Base-by-base conservation (phyloP, 257 asterid genomes). In the Nicotiana noctiflora region DNA sequence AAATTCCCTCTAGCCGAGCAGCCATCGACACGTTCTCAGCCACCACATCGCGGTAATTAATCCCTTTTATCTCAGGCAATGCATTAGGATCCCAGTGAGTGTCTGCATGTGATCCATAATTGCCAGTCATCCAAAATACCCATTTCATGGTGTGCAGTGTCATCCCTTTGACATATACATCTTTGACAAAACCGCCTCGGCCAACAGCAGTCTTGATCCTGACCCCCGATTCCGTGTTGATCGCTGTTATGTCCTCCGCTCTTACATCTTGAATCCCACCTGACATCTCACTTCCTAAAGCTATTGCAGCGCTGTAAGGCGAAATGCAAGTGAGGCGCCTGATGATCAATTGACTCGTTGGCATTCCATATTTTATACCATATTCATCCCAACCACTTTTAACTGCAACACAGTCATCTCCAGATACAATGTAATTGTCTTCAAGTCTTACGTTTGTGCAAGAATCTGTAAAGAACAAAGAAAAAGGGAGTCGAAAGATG, bases 321-420 rank as follows among this genome's bases (percentile, higher is more conserved):
- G 84, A 82, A 32, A 82, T 82, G 70, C 84, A 82, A 8, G 84
- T 82, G 1, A 82, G 84, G 29, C 84, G 75, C 40, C 81, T 32
- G 37, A 82, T 76, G 44, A 63, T 8, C 21, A 82, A 23, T 34
- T 82, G 84, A 46, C 49, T 82, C 4, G 84, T 82, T 31, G 84
- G 81, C 68, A 61, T 82, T 6, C 84, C 84, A 0, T 60, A 82
- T 0, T 75, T 76, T 25, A 82, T 82, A 4, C 84, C 84, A 57
- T 21, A 82, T 66, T 82, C 66, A 53, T 76, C 84, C 84, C 84
- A 82, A n/a, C 84, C 84, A 59, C 84, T 82, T 63, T 82, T 82
- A 27, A 82, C 81, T 62, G 84, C 84, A 0, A 82, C 66, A 52
- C 84, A 82, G 49, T 82, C 84, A 67, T 82, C 84, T 76, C 84